phyloP scores from a whole-genome alignment of 768 basidiomycete genomes.

The Pleurotus eryngii region DNA sequence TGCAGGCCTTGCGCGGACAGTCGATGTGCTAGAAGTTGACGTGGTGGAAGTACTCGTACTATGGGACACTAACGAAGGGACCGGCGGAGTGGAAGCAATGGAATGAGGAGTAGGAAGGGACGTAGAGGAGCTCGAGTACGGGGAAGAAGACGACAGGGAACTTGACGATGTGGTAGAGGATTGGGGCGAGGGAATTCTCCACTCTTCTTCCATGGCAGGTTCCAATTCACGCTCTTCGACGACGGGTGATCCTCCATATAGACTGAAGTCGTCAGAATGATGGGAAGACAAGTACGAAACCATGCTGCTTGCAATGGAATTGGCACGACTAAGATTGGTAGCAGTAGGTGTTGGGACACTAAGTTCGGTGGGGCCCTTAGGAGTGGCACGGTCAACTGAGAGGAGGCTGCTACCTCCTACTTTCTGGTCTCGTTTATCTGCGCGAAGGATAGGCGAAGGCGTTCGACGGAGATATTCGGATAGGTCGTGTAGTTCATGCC shows the following conservation, averaged over 20 bases:
- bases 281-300: slow-evolving; percentile 51
- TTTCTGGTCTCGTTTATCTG: slow-evolving; percentile 31
- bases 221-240: slow-evolving; percentile 1
- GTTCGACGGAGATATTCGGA: slow-evolving; percentile 51
- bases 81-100: slow-evolving; percentile 25
- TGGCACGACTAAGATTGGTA: slow-evolving; percentile 28
- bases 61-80: slow-evolving; percentile 24
- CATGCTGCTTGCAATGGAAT: slow-evolving; percentile 38
- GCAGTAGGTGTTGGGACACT: slow-evolving; percentile 17
- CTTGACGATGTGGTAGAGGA: slow-evolving; percentile 11
- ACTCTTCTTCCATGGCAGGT: neutral
- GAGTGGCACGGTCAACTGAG: slow-evolving; percentile 25
- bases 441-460: slow-evolving; percentile 24
- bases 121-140: slow-evolving; percentile 14
- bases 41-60: slow-evolving; percentile 35
- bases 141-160: slow-evolving; percentile 31
- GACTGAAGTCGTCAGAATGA: slow-evolving; percentile 67
- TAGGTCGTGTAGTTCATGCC: slow-evolving; percentile 65
- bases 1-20: slow-evolving; percentile 28
- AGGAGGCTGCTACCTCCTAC: slow-evolving; percentile 41
- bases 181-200: slow-evolving; percentile 8
- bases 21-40: slow-evolving; percentile 22
- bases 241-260: slow-evolving; percentile 10
- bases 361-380: slow-evolving; percentile 18
- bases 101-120: slow-evolving; percentile 30